Evolutionary conservation across 345 rosid genomes (phyloP), one percentile per base, ranked within the genome.

Genomic region (Acer campestre): DNA sequence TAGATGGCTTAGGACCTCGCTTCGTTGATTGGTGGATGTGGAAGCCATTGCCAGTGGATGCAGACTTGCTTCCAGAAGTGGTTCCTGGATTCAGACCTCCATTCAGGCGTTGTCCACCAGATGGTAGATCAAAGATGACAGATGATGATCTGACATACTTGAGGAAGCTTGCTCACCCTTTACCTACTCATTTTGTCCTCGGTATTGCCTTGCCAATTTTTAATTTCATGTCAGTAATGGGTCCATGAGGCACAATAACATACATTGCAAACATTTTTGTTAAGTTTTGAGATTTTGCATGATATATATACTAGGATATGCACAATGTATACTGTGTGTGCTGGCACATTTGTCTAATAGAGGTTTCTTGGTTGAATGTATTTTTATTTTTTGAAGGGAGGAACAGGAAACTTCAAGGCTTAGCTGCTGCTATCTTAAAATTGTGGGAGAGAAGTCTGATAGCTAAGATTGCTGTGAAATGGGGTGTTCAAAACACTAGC

Each of bases 21-120:
- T 94, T 83, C 82, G 79, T 85, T 76, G 98, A 94, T 82, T 92
- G 98, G 98, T 94, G 98, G 98, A 92, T 89, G 97, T 80, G 81
- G 70, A 92, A 90, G 86, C 98, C 98, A 66, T 82, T 92, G 85
- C 98, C 98, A 1, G 89, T 92, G 71, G 98, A 94, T 80, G 98
- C 88, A 65, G 97, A 94, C 81, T 81, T 90, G 84, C 95, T 94
- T 78, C 94, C 95, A 11, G 80, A 84, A 82, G 84, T 85, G 61
- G 90, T 94, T 76, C 81, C 86, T 61, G 91, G 97, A 71, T 94
- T 87, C 79, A 85, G n/a, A 84, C 82, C 89, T 78, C 95, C 95
- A 12, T 55, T 80, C 61, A 88, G 98, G 85, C 87, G 84, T 68
- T 85, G 88, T 74, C 98, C 91, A 66, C 91, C 94, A 11, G 73